Evolutionary conservation across 78 protist genomes (phyloP).

Genomic region (Diacronema lutheri): DNA sequence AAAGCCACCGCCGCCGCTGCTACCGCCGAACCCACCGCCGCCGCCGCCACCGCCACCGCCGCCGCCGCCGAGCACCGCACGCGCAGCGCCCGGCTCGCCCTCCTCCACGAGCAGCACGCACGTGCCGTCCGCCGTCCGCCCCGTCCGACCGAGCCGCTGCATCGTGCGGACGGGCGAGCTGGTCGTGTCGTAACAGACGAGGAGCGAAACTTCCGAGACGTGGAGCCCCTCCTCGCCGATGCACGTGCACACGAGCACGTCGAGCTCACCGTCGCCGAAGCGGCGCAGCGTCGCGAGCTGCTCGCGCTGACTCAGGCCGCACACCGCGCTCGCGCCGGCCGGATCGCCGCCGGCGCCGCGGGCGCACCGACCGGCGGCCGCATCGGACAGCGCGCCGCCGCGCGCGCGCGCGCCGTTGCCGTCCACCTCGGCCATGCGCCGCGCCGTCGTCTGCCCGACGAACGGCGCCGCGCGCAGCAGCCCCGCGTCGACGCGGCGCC

Average conservation of each 20-base stretch:
- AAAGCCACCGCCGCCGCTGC: too few species aligned
- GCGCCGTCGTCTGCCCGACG: too few species aligned
- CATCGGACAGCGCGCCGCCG: neutral
- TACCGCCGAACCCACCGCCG: too few species aligned
- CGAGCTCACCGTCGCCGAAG: conserved; percentile 66
- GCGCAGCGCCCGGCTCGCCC: too few species aligned
- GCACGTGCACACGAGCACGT: conserved; percentile 80
- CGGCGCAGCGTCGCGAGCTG: conserved; percentile 12
- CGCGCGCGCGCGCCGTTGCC: neutral
- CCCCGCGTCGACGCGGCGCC: too few species aligned
- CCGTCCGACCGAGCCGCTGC: conserved; percentile 91
- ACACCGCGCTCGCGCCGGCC: neutral
- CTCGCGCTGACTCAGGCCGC: neutral
- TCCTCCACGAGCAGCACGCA: too few species aligned
- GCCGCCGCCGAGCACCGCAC: too few species aligned
- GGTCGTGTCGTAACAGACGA: conserved; percentile 77
- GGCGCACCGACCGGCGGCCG: too few species aligned
- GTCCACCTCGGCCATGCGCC: neutral
- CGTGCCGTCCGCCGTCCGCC: too few species aligned
- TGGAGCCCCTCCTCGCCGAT: conserved; percentile 92
- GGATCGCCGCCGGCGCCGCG: neutral
- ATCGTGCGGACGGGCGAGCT: conserved; percentile 62
- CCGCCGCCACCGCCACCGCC: too few species aligned
- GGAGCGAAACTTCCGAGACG: conserved; percentile 75
- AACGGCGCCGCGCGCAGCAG: too few species aligned